Base-by-base conservation (phyloP, 2,329 filamentous ascomycete genomes). In the Chaetomiaceae sp. region DNA sequence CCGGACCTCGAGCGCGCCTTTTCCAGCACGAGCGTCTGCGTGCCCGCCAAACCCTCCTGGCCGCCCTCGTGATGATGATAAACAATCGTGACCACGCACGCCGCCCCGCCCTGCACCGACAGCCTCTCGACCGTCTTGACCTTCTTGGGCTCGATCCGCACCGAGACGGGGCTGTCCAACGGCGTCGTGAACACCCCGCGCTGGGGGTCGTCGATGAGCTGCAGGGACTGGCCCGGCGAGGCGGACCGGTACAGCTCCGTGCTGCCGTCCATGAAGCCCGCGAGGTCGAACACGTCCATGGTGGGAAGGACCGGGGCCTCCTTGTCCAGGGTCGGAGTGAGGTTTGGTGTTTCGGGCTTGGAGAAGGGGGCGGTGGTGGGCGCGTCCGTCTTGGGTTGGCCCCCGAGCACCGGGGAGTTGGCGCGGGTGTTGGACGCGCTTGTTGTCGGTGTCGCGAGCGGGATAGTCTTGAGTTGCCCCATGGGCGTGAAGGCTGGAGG, bases 1-100 rank as follows among this genome's bases (percentile, higher is more conserved):
- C 41, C 43, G 12, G 38, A 50, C 48, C 40, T 46, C 13, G 50
- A 49, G 21, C 41, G 27, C 13, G 51, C 44, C 31, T 48, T 55
- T 27, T 59, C 59, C 39, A 64, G 55, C 39, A 58, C 52, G 2
- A 64, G 46, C 9, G 49, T 51, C 41, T 53, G 55, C 46, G 42
- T 50, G n/a, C 31, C 23, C 17, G 17, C 30, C 10, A 23, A 40
- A 12, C 27, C 46, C 7, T 23, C 47, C 1, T 41, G 43, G 12
- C 8, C 30, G 9, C 13, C 43, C 31, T 48, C 33, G 9, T 41
- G 17, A 9, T 33, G 10, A 37, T 34, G 31, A 21, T 53, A 55
- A 0, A 34, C n/a, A 0, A 63, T 13, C 37, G 44, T 53, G 4
- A 60, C 58, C 12, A 53, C 35, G 41, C 50, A 55, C 7, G 30